Evolutionary conservation across 331 rosid species (phyloP).

Genomic region (Malus hybrid): DNA sequence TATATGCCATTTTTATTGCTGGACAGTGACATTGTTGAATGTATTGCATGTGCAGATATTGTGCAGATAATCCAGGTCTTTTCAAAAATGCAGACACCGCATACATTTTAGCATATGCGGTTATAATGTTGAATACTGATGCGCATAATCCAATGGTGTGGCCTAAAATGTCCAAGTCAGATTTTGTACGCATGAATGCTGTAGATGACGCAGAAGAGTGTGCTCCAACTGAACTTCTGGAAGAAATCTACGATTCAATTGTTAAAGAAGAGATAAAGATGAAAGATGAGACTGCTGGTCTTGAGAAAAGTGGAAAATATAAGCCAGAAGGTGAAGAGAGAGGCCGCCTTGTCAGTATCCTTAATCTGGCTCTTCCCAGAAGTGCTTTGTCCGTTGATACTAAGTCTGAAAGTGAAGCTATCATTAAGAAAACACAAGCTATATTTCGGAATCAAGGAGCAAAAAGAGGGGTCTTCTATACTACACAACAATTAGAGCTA

Average conservation of each 20-base stretch:
- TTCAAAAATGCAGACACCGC: slow-evolving; percentile 97
- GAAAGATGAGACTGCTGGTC: slow-evolving; percentile 65
- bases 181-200: slow-evolving; percentile 85
- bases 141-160: slow-evolving; percentile 99
- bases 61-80: slow-evolving; percentile 95
- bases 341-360: slow-evolving; percentile 80
- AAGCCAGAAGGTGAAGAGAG: slow-evolving; percentile 87
- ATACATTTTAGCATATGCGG: slow-evolving; percentile 97
- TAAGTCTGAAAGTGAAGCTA: slow-evolving; percentile 83
- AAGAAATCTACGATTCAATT: slow-evolving; percentile 87
- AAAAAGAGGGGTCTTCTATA: slow-evolving; percentile 84
- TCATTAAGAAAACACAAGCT: slow-evolving; percentile 86
- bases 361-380: slow-evolving; percentile 92
- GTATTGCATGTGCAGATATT: slow-evolving; percentile 52
- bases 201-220: slow-evolving; percentile 77
- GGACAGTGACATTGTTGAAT: not conserved
- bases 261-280: slow-evolving; percentile 86
- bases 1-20: slow-evolving; percentile 19
- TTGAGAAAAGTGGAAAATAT: slow-evolving; percentile 60
- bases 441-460: slow-evolving; percentile 78
- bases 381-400: slow-evolving; percentile 61
- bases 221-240: slow-evolving; percentile 87
- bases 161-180: slow-evolving; percentile 98
- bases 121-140: slow-evolving; percentile 93
- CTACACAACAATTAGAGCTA: slow-evolving; percentile 90